Conservation (phyloP, 441 rosid genomes). For the Bocquillonia castaneifolia region DNA sequence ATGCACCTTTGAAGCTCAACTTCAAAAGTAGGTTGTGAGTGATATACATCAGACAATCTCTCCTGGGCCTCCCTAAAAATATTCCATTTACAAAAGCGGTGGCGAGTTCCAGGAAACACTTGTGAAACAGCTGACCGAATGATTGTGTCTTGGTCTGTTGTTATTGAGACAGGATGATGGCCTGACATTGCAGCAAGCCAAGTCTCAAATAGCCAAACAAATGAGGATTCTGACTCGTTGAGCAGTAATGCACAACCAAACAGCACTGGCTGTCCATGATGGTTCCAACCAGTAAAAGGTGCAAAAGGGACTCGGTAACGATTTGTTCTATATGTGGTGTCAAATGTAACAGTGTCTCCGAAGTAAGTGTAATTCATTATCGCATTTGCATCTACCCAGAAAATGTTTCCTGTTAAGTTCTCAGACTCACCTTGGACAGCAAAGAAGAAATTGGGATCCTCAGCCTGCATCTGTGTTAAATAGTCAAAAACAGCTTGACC, state of each 20-base stretch:
- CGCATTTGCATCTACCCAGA: conserved; percentile 84
- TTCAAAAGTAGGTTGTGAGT: conserved; percentile 55
- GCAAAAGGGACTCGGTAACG: conserved; percentile 70
- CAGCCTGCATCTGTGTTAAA: conserved; percentile 60
- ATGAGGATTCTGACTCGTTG: conserved; percentile 67
- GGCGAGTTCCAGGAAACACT: conserved; percentile 67
- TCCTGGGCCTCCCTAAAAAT: conserved; percentile 69
- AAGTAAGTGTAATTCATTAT: conserved; percentile 49
- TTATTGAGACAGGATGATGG: conserved; percentile 56
- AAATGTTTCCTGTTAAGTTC: conserved; percentile 49
- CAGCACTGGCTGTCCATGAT: conserved; percentile 72
- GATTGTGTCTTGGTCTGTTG: conserved; percentile 63
- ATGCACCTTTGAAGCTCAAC: conserved; percentile 64
- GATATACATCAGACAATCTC: conserved; percentile 56
- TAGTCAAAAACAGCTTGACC: conserved; percentile 63
- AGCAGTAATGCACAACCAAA: conserved; percentile 77
- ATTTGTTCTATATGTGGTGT: conserved; percentile 62
- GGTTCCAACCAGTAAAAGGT: conserved; percentile 76
- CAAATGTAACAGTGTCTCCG: conserved; percentile 70
- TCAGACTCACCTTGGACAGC: conserved; percentile 63
- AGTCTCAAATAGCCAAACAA: conserved; percentile 71
- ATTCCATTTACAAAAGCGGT: conserved; percentile 75
- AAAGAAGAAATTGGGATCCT: conserved; percentile 55
- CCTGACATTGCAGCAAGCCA: conserved; percentile 68
- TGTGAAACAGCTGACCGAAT: conserved; percentile 50